Percentiles rank a stretch among this genome's conserved stretches.
Conservation (phyloP, 2,329 filamentous ascomycete genomes). For the Emergomyces africanus region DNA sequence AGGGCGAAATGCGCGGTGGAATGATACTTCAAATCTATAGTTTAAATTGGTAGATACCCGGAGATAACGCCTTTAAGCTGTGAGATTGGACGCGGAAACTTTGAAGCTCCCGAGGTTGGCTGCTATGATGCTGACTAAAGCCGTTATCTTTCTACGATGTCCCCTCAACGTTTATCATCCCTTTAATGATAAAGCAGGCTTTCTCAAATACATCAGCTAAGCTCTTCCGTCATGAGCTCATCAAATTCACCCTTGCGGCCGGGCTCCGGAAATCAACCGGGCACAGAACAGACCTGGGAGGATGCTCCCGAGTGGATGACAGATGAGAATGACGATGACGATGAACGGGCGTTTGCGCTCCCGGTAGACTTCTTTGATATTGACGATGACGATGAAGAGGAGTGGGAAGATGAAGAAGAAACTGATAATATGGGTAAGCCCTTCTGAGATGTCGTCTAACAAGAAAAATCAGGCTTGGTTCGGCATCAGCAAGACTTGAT, state of each 20-base stretch:
- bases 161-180: too few species aligned
- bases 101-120: not conserved
- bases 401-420: not conserved
- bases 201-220: not conserved
- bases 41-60: not conserved
- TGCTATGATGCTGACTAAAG: not conserved
- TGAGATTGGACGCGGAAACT: not conserved
- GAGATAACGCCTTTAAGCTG: not conserved
- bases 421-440: not conserved
- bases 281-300: not conserved
- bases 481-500: not conserved
- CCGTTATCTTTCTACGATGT: too few species aligned
- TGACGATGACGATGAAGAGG: constrained; percentile 20
- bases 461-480: not conserved
- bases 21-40: too few species aligned
- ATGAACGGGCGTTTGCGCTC: constrained; percentile 39
- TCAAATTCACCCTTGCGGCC: not conserved
- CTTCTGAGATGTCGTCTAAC: not conserved
- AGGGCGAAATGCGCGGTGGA: not conserved
- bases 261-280: not conserved
- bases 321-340: not conserved
- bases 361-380: constrained; percentile 25
- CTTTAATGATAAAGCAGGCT: not conserved
- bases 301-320: not conserved
- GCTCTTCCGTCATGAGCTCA: not conserved